Conservation (phyloP, 495 filamentous ascomycete genomes). For the Neurospora sp. region DNA sequence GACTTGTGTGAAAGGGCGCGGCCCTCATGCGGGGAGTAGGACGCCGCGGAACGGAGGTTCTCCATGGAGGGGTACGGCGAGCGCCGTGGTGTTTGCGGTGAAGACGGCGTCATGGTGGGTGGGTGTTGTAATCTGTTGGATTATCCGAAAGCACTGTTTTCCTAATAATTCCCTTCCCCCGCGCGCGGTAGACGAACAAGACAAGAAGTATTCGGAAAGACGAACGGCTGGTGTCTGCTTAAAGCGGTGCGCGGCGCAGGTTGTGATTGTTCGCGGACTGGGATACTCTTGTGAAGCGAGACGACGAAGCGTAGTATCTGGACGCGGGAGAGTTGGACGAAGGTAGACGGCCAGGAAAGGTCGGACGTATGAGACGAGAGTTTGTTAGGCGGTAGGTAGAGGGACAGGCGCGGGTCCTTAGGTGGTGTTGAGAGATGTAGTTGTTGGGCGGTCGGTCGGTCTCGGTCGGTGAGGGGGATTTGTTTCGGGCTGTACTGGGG, state of each 20-base stretch:
- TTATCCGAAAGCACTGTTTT: neutral
- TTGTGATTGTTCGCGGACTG: neutral
- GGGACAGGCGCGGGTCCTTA: neutral
- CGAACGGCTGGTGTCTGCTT: neutral
- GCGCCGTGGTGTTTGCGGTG: constrained; percentile 56
- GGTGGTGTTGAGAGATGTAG: neutral
- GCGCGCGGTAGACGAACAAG: neutral
- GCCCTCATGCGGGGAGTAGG: constrained; percentile 25
- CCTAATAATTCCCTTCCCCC: neutral
- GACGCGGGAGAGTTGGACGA: neutral
- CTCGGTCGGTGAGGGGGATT: neutral
- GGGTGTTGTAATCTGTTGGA: neutral
- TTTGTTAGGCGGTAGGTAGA: neutral
- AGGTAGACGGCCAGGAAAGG: neutral
- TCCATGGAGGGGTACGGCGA: constrained; percentile 57
- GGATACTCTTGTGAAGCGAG: neutral
- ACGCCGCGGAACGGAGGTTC: constrained; percentile 40
- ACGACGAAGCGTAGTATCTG: neutral
- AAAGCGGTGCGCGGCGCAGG: neutral
- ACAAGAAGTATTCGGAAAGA: neutral
- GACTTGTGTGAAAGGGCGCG: constrained; percentile 43
- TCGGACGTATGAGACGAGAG: neutral
- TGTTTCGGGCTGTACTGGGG: neutral
- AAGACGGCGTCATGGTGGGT: constrained; percentile 20
- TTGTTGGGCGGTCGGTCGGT: neutral